Evolutionary conservation across 805 yeast genomes (phyloP).

Genomic region (Sungouiella blattae): DNA sequence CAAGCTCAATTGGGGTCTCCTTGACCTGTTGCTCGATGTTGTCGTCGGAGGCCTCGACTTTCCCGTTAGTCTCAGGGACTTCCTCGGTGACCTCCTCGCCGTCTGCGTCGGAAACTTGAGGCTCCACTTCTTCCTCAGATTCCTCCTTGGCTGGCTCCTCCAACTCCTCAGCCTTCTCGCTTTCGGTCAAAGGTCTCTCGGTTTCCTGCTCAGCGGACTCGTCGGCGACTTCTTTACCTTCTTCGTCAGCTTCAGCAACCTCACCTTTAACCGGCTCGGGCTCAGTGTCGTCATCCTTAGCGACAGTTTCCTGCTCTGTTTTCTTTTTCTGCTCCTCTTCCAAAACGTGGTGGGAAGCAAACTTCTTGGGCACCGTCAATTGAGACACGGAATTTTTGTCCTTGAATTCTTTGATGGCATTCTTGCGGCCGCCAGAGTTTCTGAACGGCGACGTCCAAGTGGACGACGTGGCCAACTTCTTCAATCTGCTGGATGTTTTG

Average conservation of each 20-base stretch:
- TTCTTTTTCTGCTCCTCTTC: constrained; percentile 20
- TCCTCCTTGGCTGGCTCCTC: not conserved
- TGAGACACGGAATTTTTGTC: constrained; percentile 30
- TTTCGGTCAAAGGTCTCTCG: constrained; percentile 11
- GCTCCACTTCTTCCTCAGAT: constrained; percentile 1
- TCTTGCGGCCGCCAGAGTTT: constrained; percentile 22
- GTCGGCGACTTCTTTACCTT: constrained; percentile 7
- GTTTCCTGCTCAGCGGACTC: constrained; percentile 3
- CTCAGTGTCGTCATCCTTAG: constrained; percentile 5
- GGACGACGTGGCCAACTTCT: constrained; percentile 20
- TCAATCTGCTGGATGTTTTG: constrained; percentile 11
- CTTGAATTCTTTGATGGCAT: constrained; percentile 33
- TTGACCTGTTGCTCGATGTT: constrained; percentile 24
- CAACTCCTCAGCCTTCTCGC: constrained; percentile 1
- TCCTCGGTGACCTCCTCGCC: constrained; percentile 4
- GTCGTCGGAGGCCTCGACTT: constrained; percentile 20
- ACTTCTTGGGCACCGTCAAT: constrained; percentile 38
- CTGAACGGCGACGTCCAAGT: constrained; percentile 45
- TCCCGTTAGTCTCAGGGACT: constrained; percentile 4
- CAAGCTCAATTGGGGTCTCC: constrained; percentile 34
- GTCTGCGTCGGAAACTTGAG: constrained; percentile 6
- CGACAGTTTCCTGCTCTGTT: constrained; percentile 2
- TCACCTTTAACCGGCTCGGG: not conserved
- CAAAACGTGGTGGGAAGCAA: constrained; percentile 37
- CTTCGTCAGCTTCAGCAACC: constrained; percentile 5